phyloP scores from a whole-genome alignment of 352 stramenopile genomes.

The Globisporangium spinosum region DNA sequence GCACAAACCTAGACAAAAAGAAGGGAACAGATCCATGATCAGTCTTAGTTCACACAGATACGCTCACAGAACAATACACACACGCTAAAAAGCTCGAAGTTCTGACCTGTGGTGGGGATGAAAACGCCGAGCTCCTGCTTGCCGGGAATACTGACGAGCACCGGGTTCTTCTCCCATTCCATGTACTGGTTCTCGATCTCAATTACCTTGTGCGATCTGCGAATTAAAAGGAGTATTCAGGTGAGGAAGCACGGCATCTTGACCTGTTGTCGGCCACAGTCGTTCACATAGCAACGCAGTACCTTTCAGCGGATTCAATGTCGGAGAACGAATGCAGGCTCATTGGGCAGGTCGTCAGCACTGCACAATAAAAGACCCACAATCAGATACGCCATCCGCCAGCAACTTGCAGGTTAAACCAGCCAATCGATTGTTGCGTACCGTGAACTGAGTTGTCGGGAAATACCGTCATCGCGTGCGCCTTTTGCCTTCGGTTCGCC shows the following conservation, averaged over 20 bases:
- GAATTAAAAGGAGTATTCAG: background rate
- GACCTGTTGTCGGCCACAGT: background rate
- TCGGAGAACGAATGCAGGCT: constrained; percentile 56
- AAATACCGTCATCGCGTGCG: constrained; percentile 49
- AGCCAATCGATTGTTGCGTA: constrained; percentile 16
- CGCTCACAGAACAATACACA: background rate
- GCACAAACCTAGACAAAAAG: constrained; percentile 27
- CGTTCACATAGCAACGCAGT: constrained; percentile 12
- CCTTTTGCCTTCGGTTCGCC: constrained; percentile 48
- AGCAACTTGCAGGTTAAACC: background rate
- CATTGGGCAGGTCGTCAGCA: constrained; percentile 52
- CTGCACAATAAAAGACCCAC: constrained; percentile 20
- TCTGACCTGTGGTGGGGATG: constrained; percentile 47
- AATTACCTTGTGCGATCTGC: constrained; percentile 44
- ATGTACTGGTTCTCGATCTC: constrained; percentile 70
- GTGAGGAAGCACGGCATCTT: background rate
- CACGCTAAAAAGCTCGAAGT: background rate
- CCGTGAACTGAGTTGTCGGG: constrained; percentile 62
- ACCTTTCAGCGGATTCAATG: constrained; percentile 42
- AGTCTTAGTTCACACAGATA: background rate
- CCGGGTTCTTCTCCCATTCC: constrained; percentile 50
- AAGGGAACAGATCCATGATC: background rate
- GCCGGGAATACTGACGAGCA: constrained; percentile 43
- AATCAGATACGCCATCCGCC: background rate
- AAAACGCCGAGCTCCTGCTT: constrained; percentile 50